Base-by-base conservation (phyloP, 2,329 filamentous ascomycete species). In the Camillea tinctor region DNA sequence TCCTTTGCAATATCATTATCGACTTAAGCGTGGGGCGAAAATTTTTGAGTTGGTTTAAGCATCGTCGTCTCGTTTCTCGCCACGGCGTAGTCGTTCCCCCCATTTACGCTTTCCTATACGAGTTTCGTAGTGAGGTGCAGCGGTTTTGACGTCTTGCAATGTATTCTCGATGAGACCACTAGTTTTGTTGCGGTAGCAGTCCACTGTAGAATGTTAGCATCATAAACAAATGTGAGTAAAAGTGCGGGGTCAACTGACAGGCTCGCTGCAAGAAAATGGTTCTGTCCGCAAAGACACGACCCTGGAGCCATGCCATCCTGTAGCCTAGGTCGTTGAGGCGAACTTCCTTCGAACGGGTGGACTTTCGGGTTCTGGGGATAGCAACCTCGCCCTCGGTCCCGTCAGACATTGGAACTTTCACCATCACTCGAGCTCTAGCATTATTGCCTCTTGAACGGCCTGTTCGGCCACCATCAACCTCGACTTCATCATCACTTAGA, bases 281-380 rank as follows among this genome's bases (percentile, higher is more conserved):
- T 68, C 92, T 85, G 13, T 90, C 91, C 1, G 93, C 89, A 79
- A 98, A 97, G 11, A 94, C 91, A 70, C 94, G 84, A 74, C 93
- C 95, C 78, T 98, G 94, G 57, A 93, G 88, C 94, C 95, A 99
- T 54, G 92, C 93, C 91, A 99, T 96, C 52, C 94, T 87, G 74
- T 96, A 96, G 2, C 93, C 94, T 52, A 98, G 79, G 72, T 98
- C 93, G 72, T 98, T 98, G 63, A 98, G 79, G 54, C 91, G 86
- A n/a, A 95, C 88, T 73, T 98, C 94, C 78, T 92, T 95, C 54
- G 83, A 85, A 54, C 92, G 86, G 66, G 87, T 85, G 51, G 81
- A 80, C 71, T 85, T 88, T 54, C 87, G 87, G 75, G 93, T 88
- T 60, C 87, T 84, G 23, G 93, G 92, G 49, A 96, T 88, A 1